Percentiles rank a stretch among this genome's conserved stretches.
Evolutionary conservation across 2,329 filamentous ascomycete species (phyloP).

Genomic region (Elsinoe perseae): DNA sequence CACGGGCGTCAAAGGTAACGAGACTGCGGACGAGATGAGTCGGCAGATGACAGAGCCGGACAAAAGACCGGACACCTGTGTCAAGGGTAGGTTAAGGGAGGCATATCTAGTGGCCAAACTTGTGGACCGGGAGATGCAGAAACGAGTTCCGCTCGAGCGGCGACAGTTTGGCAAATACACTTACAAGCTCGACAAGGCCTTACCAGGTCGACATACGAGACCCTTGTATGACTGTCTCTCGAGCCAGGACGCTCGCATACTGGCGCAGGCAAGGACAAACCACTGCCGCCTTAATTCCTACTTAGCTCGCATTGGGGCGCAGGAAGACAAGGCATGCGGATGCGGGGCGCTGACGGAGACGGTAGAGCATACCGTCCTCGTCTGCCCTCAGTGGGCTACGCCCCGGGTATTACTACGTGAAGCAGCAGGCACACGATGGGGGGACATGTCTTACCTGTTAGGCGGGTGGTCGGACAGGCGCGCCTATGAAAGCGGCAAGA

Average conservation of each 20-base stretch:
- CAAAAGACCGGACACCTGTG: neutral
- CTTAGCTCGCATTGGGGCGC: neutral
- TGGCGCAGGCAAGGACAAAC: neutral
- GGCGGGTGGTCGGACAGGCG: neutral
- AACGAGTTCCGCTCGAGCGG: neutral
- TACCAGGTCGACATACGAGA: neutral
- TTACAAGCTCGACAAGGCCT: neutral
- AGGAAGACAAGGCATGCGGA: neutral
- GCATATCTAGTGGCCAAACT: neutral
- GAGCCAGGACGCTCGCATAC: neutral
- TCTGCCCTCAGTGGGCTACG: neutral
- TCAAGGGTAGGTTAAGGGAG: constrained; percentile 1
- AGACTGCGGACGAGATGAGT: neutral
- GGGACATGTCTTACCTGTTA: neutral
- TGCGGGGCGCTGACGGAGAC: neutral
- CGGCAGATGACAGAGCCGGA: neutral
- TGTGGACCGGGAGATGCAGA: neutral
- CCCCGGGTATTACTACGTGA: neutral
- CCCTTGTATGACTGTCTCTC: neutral
- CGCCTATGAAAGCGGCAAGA: neutral
- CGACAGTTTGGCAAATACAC: neutral
- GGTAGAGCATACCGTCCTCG: neutral
- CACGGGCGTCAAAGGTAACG: neutral
- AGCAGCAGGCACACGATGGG: neutral
- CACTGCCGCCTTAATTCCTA: neutral